phyloP scores from a whole-genome alignment of 169 alveolate genomes.

The Plasmodium vivax region DNA sequence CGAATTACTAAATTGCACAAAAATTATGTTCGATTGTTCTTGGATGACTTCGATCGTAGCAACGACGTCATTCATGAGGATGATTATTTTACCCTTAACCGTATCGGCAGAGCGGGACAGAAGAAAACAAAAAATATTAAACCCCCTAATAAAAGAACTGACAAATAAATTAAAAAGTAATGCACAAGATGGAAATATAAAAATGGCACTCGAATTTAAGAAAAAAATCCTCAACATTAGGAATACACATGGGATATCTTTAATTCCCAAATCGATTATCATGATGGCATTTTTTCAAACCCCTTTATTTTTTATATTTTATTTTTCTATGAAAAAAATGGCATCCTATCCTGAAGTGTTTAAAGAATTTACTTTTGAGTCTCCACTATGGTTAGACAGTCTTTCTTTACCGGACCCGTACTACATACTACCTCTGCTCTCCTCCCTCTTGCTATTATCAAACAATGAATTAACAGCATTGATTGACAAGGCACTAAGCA shows the following conservation, averaged over 20 bases:
- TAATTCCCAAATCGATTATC: constrained; percentile 77
- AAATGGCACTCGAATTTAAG: constrained; percentile 62
- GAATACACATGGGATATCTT: constrained; percentile 68
- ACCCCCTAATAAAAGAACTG: constrained; percentile 78
- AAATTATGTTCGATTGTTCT: constrained; percentile 43
- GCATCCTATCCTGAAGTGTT: constrained; percentile 78
- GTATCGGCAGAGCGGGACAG: constrained; percentile 81
- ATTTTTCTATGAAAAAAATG: constrained; percentile 80
- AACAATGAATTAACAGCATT: constrained; percentile 69
- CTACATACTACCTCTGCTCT: constrained; percentile 77
- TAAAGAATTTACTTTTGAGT: constrained; percentile 79
- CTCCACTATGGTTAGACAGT: constrained; percentile 82
- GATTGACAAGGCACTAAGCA: constrained; percentile 30
- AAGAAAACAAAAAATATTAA: constrained; percentile 78
- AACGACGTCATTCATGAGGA: constrained; percentile 77
- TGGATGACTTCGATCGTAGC: constrained; percentile 47
- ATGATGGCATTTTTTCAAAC: constrained; percentile 79
- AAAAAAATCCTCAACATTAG: constrained; percentile 76
- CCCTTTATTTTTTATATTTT: constrained; percentile 79
- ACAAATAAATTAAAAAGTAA: constrained; percentile 77
- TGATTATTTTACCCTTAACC: constrained; percentile 79
- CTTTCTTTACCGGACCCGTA: constrained; percentile 85
- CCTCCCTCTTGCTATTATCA: constrained; percentile 76
- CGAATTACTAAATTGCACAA: constrained; percentile 46
- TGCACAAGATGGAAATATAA: constrained; percentile 74